phyloP scores from a whole-genome alignment of 73 alveolate genomes.

The Paramecium sexaurelia region DNA sequence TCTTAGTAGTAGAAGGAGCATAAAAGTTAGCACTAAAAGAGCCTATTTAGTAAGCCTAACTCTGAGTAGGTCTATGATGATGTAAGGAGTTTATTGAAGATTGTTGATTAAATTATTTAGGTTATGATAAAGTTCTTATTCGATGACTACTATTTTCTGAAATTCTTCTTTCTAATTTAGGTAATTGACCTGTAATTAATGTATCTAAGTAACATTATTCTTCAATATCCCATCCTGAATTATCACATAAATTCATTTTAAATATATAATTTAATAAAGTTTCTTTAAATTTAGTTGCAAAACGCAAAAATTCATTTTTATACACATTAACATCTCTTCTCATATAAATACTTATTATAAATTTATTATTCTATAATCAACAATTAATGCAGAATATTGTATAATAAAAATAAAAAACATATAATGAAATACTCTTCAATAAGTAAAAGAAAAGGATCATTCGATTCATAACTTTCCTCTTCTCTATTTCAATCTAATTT shows the following conservation, averaged over 20 bases:
- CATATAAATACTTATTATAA: neutral
- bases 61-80: neutral
- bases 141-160: constrained; percentile 19
- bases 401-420: neutral
- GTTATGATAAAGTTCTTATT: constrained; percentile 14
- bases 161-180: neutral
- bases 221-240: constrained; percentile 21
- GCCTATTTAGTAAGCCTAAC: neutral
- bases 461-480: neutral
- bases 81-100: neutral
- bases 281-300: neutral
- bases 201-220: neutral
- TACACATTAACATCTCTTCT: neutral
- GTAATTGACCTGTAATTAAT: neutral
- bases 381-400: neutral
- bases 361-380: neutral
- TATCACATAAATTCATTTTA: constrained; percentile 23
- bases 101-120: neutral
- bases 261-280: neutral
- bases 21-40: neutral
- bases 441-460: neutral
- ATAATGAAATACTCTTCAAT: neutral
- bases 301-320: neutral
- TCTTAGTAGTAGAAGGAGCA: constrained; percentile 1
- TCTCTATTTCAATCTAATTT: neutral